Conservation (phyloP, 2,329 filamentous ascomycete species). For the Bipolaris bicolor region DNA sequence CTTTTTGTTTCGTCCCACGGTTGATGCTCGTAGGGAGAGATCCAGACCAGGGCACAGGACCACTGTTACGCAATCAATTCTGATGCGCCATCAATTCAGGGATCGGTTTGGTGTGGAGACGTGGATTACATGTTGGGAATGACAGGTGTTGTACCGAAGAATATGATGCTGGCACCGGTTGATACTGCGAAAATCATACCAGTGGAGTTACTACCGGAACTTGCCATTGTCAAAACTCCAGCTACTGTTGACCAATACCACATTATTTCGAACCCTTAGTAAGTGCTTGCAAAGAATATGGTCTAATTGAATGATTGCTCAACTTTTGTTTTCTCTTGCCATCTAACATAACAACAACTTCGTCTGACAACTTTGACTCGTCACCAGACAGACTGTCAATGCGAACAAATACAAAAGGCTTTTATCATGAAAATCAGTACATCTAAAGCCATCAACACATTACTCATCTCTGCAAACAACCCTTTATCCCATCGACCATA, state of each 20-base stretch:
- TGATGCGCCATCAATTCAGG: background rate
- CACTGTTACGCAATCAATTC: background rate
- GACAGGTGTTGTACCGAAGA: background rate
- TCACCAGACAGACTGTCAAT: background rate
- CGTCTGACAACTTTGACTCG: background rate
- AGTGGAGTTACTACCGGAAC: too few species aligned
- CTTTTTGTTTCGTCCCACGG: background rate
- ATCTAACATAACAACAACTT: background rate
- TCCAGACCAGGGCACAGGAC: background rate
- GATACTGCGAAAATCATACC: too few species aligned
- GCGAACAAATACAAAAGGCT: background rate
- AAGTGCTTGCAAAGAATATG: background rate
- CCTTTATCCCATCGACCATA: background rate
- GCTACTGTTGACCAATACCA: background rate
- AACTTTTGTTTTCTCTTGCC: background rate
- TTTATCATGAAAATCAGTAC: background rate
- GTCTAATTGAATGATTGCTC: background rate
- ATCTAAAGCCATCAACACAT: background rate
- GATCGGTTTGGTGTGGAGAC: too few species aligned
- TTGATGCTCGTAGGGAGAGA: background rate
- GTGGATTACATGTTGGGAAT: background rate
- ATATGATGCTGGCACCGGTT: too few species aligned
- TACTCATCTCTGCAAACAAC: background rate
- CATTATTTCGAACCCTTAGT: background rate
- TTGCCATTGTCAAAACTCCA: background rate